Evolutionary conservation across 768 basidiomycete species (phyloP).

Genomic region (Tubosaeta sp.): DNA sequence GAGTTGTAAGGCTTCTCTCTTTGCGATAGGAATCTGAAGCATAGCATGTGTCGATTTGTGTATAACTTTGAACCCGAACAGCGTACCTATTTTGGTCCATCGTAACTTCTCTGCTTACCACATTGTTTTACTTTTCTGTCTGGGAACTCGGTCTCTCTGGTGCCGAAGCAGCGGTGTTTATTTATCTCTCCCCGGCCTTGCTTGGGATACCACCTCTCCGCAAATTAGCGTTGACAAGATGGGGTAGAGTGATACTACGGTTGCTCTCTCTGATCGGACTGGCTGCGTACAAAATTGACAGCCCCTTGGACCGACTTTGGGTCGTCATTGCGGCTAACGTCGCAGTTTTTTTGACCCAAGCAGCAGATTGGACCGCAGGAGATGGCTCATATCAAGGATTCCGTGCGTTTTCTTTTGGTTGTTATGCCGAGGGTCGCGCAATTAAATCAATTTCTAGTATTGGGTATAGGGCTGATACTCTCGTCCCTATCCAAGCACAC

Average conservation of each 20-base stretch:
- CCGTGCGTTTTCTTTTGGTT: slow-evolving; percentile 33
- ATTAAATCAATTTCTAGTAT: slow-evolving; percentile 39
- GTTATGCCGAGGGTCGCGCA: neutral
- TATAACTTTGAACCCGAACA: slow-evolving; percentile 23
- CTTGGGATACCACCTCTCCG: slow-evolving; percentile 46
- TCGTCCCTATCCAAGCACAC: slow-evolving; percentile 70
- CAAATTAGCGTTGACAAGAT: slow-evolving; percentile 42
- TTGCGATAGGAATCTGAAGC: slow-evolving; percentile 6
- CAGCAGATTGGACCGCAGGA: slow-evolving; percentile 49
- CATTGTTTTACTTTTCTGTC: slow-evolving; percentile 88
- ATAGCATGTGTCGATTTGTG: neutral
- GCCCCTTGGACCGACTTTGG: slow-evolving; percentile 51
- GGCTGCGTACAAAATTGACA: slow-evolving; percentile 47
- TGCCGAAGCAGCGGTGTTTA: slow-evolving; percentile 70
- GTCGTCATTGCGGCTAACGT: slow-evolving; percentile 54
- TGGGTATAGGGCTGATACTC: slow-evolving; percentile 60
- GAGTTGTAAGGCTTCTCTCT: neutral
- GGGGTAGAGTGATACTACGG: slow-evolving; percentile 49
- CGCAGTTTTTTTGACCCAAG: slow-evolving; percentile 45
- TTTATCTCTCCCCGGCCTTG: slow-evolving; percentile 64
- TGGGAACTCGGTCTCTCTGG: slow-evolving; percentile 88
- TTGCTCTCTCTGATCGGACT: slow-evolving; percentile 48
- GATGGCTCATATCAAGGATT: slow-evolving; percentile 45
- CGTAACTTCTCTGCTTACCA: slow-evolving; percentile 71
- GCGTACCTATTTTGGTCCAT: slow-evolving; percentile 83